Base-by-base conservation (phyloP, 1,284 basidiomycete genomes). In the Boletus mariae region DNA sequence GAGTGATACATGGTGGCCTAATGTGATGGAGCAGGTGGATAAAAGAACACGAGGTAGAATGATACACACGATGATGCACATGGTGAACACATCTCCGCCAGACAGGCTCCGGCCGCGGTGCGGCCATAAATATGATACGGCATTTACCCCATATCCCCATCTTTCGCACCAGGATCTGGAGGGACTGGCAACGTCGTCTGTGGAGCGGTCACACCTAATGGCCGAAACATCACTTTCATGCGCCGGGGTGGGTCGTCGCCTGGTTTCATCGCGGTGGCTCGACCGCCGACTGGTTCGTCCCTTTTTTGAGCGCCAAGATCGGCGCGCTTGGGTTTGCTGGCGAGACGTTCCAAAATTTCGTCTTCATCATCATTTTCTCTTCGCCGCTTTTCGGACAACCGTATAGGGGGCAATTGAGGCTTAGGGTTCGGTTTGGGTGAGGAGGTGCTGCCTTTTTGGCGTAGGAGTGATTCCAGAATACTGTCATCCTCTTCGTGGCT, bases 291-390 rank as follows among this genome's bases (percentile, higher is more conserved):
- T 5, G 54, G 58, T 35, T 60, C 63, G 29, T 61, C 61, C 31
- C 59, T 61, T 63, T 76, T 80, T 59, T 73, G 71, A 34, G 61
- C 62, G 17, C 71, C 69, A 26, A 71, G 62, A 57, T 79, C 77
- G 13, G 69, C 68, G 52, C 82, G 81, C 66, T 83, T 85, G 44
- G 80, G 66, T 59, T 81, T 82, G 51, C 69, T 75, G 23, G 75
- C 74, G 31, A 88, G 71, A 37, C 79, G 76, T 56, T 79, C 82
- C 40, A 89, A 69, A 53, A 50, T 54, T 50, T 82, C 83, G 49
- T 88, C 87, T 46, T 90, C 90, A 20, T 92, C 89, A 13, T 91
- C 89, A 17, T 85, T 83, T 10, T 80, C 80, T 62, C 90, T 75
- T 61, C 83, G 75, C 49, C 91, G 80, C 71, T 93, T 93, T 63